Evolutionary conservation across 345 rosid genomes (phyloP), one percentile per base, ranked within the genome.

Genomic region (Salix purpurea): DNA sequence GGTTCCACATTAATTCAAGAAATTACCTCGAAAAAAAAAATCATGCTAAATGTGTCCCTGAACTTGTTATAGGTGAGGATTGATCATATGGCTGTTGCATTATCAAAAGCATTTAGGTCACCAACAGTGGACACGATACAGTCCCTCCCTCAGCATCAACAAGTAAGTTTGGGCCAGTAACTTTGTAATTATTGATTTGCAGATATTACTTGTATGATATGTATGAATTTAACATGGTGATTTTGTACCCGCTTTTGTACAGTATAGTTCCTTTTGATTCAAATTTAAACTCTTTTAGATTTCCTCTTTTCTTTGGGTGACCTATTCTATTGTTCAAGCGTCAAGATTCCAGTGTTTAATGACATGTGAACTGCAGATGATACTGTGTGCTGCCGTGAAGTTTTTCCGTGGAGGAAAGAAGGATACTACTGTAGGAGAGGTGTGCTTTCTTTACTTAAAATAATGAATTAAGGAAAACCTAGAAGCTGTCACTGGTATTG

Each of bases 131-230:
- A 96, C 82, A 96, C 91, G 74, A 92, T 96, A 64, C 92, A 89
- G 77, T 89, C 93, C 69, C 96, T 96, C 83, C 98, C 99, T 69
- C 98, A 92, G 81, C 99, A 95, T 85, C 99, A 95, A 77, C 99
- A 93, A 87, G 99, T 95, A 82, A 84, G 85, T 82, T 65, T 56
- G 9, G 8, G 5, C 28, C 58, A 66, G 67, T 23, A 67, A 66
- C 30, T 21, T 14, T 30, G 40, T 28, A 24, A 61, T 40, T 23
- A 13, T 37, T 66, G 46, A 44, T 7, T 60, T 60, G 65, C 28
- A 60, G 5, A 60, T 24, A 60, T 60, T 7, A 60, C 65, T 23
- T 19, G 65, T 12, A 46, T 15, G 18, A 46, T 14, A 1, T 46
- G 0, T 4, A 4, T 14, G 52, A 12, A 46, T 46, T 15, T 46